Evolutionary conservation across 1,139 yeast genomes (phyloP).

Genomic region (Saccharomyces hybrid): DNA sequence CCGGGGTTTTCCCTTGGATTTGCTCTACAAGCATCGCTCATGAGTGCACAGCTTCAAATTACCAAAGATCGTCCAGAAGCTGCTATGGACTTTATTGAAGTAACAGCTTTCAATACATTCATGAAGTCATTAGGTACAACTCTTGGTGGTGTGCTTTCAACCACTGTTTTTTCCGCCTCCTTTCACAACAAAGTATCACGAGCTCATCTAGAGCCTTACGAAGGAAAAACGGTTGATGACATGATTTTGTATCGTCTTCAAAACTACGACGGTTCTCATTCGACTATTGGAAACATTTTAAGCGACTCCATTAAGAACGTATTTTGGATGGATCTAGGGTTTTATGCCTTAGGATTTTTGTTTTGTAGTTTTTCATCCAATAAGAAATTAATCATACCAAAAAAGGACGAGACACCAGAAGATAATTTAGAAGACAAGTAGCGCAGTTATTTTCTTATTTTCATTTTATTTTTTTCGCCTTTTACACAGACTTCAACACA

Average conservation of each 20-base stretch:
- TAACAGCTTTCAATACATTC: constrained; percentile 18
- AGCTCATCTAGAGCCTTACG: constrained; percentile 2
- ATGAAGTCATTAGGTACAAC: constrained; percentile 15
- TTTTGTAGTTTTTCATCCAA: constrained; percentile 11
- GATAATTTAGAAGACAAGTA: neutral
- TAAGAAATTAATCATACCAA: constrained; percentile 6
- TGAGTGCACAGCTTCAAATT: constrained; percentile 43
- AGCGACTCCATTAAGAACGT: constrained; percentile 15
- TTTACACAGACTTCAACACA: no score
- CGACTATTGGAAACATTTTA: constrained; percentile 9
- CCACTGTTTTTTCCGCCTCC: constrained; percentile 10
- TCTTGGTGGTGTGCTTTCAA: constrained; percentile 16
- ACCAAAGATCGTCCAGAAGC: constrained; percentile 14
- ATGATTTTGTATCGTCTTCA: constrained; percentile 9
- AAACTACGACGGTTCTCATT: constrained; percentile 13
- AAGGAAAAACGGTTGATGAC: constrained; percentile 6
- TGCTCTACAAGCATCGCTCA: constrained; percentile 44
- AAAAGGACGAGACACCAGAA: neutral
- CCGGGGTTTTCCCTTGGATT: constrained; percentile 52
- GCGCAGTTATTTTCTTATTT: neutral
- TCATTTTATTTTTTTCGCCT: no score
- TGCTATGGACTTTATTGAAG: constrained; percentile 16
- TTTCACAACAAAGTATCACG: neutral
- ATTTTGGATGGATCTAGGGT: constrained; percentile 14
- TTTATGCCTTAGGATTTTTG: constrained; percentile 10